Base-by-base conservation (phyloP, 2,329 filamentous ascomycete species). In the Pseudopyrenochaeta lycopersici region DNA sequence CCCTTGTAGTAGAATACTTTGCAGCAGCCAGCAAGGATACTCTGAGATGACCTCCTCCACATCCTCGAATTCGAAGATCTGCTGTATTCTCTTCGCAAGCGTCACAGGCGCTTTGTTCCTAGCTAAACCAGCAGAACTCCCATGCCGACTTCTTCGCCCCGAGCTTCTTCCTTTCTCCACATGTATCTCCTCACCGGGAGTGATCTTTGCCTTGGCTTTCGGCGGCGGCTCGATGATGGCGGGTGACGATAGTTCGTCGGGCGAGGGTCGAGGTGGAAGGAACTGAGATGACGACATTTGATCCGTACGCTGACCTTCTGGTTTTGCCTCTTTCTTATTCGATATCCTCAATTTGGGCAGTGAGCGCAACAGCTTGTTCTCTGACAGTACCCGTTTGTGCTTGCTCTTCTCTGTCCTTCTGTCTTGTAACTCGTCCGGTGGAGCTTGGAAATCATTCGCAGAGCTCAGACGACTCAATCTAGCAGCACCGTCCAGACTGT, bases 1-100 rank as follows among this genome's bases (percentile, higher is more conserved):
- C 5, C 95, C 95, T 72, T 97, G 92, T 7, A 98, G 83, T 27
- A 98, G 81, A 39, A 97, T 92, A 70, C 90, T 97, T 73, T 97
- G 92, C 30, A 98, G 79, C 33, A 98, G 80, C 88, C 92, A 97
- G 77, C 94, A 98, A 7, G 92, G 90, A 72, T 96, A 97, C 79
- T 98, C 94, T 74, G 90, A 88, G 56, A 97, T 87, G 18, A 98
- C 91, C 56, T 92, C 89, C 72, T 99, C 95, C 0, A 90, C 84
- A 32, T 85, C 81, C 23, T 92, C 87, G 63, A 97, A 95, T 44
- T 89, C 70, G 50, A 77, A 78, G 12, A 78, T 75, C 56, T 95
- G 88, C 81, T 88, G 92, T 32, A 97, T 76, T 52, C 88, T 85
- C 52, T 82, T 85, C 1, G 90, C 88, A 46, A 97, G 82, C 14